Percentiles rank a stretch among this genome's conserved stretches.
These are phyloP conservation scores for Persicaria tinctoria DNA, from an alignment of 148 eudicot species.

Conservation along the genomic window DNA sequence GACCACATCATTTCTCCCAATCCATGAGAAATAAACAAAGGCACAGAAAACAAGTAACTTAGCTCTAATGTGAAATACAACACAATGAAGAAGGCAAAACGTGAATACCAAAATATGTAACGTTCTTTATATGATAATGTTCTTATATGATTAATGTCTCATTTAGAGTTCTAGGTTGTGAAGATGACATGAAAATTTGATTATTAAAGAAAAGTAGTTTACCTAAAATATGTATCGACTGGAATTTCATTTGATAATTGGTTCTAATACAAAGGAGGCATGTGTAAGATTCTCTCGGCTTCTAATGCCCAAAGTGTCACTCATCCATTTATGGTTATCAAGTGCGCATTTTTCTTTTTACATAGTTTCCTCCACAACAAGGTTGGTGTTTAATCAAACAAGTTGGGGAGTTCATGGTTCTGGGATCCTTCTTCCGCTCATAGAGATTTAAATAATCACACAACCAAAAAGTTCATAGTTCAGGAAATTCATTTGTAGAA, in stretches of 20 bases:
- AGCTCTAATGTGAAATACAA: constrained; percentile 65
- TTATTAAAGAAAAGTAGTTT: too few species aligned
- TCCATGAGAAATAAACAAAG: too few species aligned
- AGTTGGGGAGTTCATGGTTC: neutral
- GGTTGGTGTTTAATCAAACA: neutral
- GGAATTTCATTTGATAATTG: too few species aligned
- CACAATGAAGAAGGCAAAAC: constrained; percentile 84
- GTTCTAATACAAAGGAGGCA: constrained; percentile 20
- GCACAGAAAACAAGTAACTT: too few species aligned
- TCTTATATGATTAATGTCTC: neutral
- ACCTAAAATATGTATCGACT: too few species aligned
- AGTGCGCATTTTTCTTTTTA: neutral
- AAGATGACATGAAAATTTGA: too few species aligned
- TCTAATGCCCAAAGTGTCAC: neutral
- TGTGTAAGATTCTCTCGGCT: constrained; percentile 22
- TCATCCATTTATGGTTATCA: too few species aligned
- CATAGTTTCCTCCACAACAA: neutral
- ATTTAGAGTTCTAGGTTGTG: neutral
- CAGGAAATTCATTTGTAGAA: too few species aligned
- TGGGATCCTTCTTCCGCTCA: neutral
- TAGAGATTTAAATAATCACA: neutral
- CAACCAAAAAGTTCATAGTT: too few species aligned
- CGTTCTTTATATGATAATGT: neutral
- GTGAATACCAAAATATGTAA: constrained; percentile 64
- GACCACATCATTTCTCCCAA: too few species aligned